Conservation (phyloP, 177 flowering plant species). For the Vitis hybrid region DNA sequence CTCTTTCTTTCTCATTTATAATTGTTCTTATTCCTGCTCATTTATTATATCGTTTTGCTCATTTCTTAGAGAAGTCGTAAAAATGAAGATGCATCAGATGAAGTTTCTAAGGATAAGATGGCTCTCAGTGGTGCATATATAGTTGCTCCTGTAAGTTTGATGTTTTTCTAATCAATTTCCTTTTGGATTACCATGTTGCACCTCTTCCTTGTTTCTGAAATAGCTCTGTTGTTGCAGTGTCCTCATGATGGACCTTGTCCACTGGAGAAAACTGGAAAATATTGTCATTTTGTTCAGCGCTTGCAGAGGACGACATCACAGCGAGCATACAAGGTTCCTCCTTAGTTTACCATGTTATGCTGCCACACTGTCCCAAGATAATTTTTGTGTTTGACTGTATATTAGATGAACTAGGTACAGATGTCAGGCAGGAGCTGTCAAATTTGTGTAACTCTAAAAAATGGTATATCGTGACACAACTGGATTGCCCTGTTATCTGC, state of each 20-base stretch:
- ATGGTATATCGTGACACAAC: too few relatives aligned
- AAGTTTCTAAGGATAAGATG: constrained; percentile 39
- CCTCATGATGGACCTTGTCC: constrained; percentile 97
- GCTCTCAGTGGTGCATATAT: constrained; percentile 67
- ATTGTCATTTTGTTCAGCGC: constrained; percentile 98
- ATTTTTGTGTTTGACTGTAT: background rate
- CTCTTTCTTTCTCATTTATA: background rate
- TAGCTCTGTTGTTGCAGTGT: constrained; percentile 55
- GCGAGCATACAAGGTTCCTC: constrained; percentile 79
- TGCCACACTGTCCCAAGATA: background rate
- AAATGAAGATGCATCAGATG: constrained; percentile 22
- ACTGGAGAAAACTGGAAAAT: constrained; percentile 69
- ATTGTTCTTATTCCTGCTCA: too few relatives aligned
- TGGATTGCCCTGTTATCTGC: too few relatives aligned
- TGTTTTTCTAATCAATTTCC: background rate
- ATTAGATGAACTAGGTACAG: background rate
- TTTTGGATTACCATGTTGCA: background rate
- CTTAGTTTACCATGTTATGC: background rate
- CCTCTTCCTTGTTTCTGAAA: background rate
- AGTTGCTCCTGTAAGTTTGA: constrained; percentile 89
- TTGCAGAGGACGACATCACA: constrained; percentile 90
- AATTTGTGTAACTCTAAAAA: too few relatives aligned
- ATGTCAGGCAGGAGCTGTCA: background rate
- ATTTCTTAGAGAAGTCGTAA: constrained; percentile 66
- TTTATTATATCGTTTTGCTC: constrained; percentile 1